Conservation (phyloP, 1,139 yeast genomes). For the Geotrichum histeridarum region DNA sequence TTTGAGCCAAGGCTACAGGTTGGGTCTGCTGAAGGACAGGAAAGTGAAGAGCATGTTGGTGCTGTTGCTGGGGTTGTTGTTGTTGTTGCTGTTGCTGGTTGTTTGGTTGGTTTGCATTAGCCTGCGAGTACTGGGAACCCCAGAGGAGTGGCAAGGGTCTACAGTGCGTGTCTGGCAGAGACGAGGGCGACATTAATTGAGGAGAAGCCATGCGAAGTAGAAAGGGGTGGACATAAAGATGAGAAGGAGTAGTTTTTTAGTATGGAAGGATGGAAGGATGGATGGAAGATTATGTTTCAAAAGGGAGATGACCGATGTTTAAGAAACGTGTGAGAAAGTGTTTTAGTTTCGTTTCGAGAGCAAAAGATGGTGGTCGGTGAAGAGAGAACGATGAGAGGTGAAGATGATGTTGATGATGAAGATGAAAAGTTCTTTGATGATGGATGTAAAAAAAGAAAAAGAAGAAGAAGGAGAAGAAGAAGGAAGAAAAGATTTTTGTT, state of each 20-base stretch:
- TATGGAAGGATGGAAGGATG: not conserved
- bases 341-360: too few relatives aligned
- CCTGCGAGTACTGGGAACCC: slow-evolving; percentile 18
- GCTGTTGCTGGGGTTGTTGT: slow-evolving; percentile 12
- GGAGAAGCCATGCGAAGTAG: slow-evolving; percentile 4
- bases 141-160: slow-evolving; percentile 31
- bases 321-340: too few relatives aligned
- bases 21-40: slow-evolving; percentile 17
- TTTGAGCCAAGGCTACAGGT: slow-evolving; percentile 17
- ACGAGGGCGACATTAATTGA: slow-evolving; percentile 17
- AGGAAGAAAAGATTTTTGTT: not conserved
- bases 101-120: not conserved
- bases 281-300: not conserved
- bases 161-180: slow-evolving; percentile 24
- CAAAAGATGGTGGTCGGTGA: not conserved
- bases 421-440: too few relatives aligned
- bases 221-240: too few relatives aligned
- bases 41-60: slow-evolving; percentile 2
- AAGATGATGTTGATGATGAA: not conserved
- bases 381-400: too few relatives aligned
- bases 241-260: too few relatives aligned
- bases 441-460: not conserved
- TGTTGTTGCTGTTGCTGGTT: slow-evolving; percentile 7
- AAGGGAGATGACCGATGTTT: too few relatives aligned
- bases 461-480: not conserved